Evolutionary conservation across 306 rosid genomes (phyloP), one percentile per base, ranked within the genome.

Genomic region (Begonia peltatifolia): DNA sequence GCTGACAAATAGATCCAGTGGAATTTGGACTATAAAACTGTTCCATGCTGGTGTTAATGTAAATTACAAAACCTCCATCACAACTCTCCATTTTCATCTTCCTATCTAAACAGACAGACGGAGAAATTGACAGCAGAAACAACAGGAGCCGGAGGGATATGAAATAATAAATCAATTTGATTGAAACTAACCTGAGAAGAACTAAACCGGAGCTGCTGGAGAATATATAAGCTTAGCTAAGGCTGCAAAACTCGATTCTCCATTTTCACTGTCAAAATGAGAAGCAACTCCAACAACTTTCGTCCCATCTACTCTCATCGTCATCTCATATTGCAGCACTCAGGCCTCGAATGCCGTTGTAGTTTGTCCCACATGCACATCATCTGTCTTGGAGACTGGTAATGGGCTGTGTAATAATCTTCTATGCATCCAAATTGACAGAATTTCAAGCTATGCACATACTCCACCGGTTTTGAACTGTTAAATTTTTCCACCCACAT

Each of bases 381-480:
- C 83, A 82, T 78, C 57, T 82, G 90, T 73, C 90, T 73, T 4
- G 90, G 90, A 6, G 85, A 82, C 66, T 82, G 90, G 63, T 82
- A 82, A 76, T 82, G 90, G 2, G 90, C 85, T 50, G 85, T 78
- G 62, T 54, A 60, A 68, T 82, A 82, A 18, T 44, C 71, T 68
- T 82, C 85, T 16, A 82, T 48, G 73, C 90, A 82, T 20, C 90
- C 90, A 56, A 50, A 78, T 22, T 82, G 90, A 66, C 90, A 82
- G 68, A 70, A 82, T 17, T 54, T 73, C 14, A 75, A 63, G 74
- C 79, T 82, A 18, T 82, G 90, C 12, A 60, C 56, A 71, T 82
- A 82, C 36, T 63, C 41, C 11, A 82, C 85, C 12, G 69, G 50
- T 63, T 63, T 82, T 9, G 80, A 59, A 59, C 66, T 57, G 72